Conservation (phyloP, 2,329 filamentous ascomycete species). For the Endocalyx cinctus region DNA sequence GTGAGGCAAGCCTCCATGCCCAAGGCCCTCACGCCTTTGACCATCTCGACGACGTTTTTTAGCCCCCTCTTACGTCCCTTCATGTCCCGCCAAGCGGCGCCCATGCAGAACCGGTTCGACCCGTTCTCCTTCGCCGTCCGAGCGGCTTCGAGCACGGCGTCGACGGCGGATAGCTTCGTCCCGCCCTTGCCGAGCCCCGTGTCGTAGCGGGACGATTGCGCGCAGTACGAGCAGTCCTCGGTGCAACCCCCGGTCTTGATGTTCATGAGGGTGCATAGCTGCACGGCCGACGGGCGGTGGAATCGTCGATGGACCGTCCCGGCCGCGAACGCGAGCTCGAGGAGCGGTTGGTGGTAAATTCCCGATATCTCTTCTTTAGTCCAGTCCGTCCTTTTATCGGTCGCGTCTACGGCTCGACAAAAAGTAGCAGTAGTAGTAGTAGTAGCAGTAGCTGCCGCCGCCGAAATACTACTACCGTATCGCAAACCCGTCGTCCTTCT, state of each 20-base stretch:
- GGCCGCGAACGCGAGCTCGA: slow-evolving; percentile 71
- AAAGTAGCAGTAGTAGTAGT: no score
- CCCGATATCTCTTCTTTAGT: slow-evolving; percentile 74
- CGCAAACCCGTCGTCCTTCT: no score
- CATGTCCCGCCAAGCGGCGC: slow-evolving; percentile 92
- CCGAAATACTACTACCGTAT: no score
- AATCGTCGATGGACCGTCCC: slow-evolving; percentile 78
- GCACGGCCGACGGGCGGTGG: slow-evolving; percentile 77
- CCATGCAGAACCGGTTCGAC: slow-evolving; percentile 92
- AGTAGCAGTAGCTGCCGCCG: no score
- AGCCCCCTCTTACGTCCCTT: slow-evolving; percentile 79
- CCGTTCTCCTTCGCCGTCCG: slow-evolving; percentile 75
- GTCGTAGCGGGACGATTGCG: slow-evolving; percentile 77
- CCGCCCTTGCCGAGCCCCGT: slow-evolving; percentile 75
- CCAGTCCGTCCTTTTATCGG: slow-evolving; percentile 66
- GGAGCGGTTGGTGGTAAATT: slow-evolving; percentile 76
- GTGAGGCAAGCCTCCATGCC: slow-evolving; percentile 94
- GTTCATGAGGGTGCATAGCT: slow-evolving; percentile 94
- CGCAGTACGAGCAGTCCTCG: slow-evolving; percentile 91
- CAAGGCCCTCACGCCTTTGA: slow-evolving; percentile 72
- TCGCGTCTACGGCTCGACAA: no score
- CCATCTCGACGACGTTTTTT: slow-evolving; percentile 82
- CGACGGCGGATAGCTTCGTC: slow-evolving; percentile 73
- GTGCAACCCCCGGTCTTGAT: slow-evolving; percentile 92
- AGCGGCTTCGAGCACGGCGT: slow-evolving; percentile 75